Base-by-base conservation (phyloP, 345 rosid species). In the Aethionema arabicum region DNA sequence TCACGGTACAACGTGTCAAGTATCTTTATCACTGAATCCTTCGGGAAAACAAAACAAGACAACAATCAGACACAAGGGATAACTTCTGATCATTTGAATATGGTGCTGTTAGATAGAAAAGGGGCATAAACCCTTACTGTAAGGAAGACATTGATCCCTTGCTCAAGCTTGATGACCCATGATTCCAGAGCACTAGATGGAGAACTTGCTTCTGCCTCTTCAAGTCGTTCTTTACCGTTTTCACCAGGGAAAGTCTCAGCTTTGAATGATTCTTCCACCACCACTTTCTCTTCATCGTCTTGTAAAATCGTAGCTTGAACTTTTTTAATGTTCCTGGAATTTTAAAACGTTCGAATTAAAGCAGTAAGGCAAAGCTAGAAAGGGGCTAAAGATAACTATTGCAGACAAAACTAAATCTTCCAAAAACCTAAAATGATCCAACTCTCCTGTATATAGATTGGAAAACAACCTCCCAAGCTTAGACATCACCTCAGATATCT, bases 1-100 rank as follows among this genome's bases (percentile, higher is more conserved):
- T 85, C 99, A 63, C 56, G 85, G 52, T 93, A 93, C 74, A 93
- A 33, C 7, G 83, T 71, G 66, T 93, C 97, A 33, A 93, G 97
- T 75, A 93, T 76, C 83, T 77, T 85, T 45, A 90, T 85, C 73
- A 93, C 95, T 0, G 99, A 71, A 58, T 93, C 97, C 99, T 93
- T 82, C 3, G 1, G 54, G 31, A 43, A 57, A 70, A 42, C 50
- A 37, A 39, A 63, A 36, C 63, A 60, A 72, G 37, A 16, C 41
- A 31, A 12, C 40, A 49, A 62, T 43, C 31, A 39, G 1, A 47
- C 4, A 11, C 7, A 45, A 35, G 4, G 15, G 1, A 46, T 7
- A 36, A n/a, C n/a, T 12, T n/a, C 16, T 9, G 5, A 7, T 41
- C 6, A 56, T 3, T 0, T 32, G 10, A 41, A 42, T 12, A 48